Conservation (phyloP, 2,329 filamentous ascomycete species). For the Calonectria naviculata region DNA sequence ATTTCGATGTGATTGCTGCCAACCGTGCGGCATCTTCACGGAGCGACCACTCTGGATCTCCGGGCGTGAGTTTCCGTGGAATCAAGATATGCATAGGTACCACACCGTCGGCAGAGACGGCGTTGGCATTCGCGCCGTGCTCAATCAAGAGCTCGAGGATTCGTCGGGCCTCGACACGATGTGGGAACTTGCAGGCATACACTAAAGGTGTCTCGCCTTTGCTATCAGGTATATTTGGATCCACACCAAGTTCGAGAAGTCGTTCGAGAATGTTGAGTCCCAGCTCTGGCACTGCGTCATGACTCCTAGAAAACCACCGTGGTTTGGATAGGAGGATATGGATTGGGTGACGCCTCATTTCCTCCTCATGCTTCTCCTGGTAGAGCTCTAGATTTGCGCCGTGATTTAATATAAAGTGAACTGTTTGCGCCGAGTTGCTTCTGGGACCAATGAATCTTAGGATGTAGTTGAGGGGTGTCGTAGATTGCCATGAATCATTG, state of each 20-base stretch:
- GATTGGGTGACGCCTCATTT: not conserved
- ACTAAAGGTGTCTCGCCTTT: not conserved
- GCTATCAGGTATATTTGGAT: conserved; percentile 13
- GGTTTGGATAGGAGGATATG: conserved; percentile 3
- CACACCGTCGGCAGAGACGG: not conserved
- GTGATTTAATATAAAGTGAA: conserved; percentile 8
- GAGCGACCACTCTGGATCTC: not conserved
- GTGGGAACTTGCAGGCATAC: conserved; percentile 7
- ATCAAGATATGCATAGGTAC: not conserved
- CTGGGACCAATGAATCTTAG: not conserved
- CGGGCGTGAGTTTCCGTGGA: not conserved
- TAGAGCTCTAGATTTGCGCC: not conserved
- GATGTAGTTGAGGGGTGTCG: not conserved
- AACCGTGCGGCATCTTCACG: not conserved
- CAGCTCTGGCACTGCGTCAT: not conserved
- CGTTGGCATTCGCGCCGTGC: conserved; percentile 1
- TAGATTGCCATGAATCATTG: not conserved
- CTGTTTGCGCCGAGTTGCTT: not conserved
- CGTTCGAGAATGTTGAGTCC: not conserved
- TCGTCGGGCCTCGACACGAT: not conserved
- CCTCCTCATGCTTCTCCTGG: not conserved
- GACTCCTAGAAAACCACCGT: not conserved
- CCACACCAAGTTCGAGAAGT: not conserved
- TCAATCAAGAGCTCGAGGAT: conserved; percentile 1
- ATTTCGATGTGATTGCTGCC: not conserved